Base-by-base conservation (phyloP, 441 rosid genomes). In the Erodium moschatum region DNA sequence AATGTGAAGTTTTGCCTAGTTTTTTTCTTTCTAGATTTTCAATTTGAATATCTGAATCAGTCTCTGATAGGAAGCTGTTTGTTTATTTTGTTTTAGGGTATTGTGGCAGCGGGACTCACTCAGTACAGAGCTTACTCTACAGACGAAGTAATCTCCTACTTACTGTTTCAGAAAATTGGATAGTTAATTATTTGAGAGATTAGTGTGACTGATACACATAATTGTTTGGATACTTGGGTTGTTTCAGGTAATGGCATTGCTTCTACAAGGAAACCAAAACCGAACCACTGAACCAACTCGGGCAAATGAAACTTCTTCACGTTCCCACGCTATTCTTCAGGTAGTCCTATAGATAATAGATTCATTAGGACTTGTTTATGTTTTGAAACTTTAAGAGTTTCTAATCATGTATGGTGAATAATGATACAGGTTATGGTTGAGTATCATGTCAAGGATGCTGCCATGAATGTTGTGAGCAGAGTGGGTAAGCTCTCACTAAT, bases 201-300 rank as follows among this genome's bases (percentile, higher is more conserved):
- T 16, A 62, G 19, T 50, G 58, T 0, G 19, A 50, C 58, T 65
- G 66, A 73, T 66, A 44, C 46, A 40, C 11, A 42, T 8, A 9
- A 1, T 9, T 42, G 48, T 42, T 42, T 63, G 68, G 35, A 69
- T 11, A 4, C 74, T 16, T 35, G 70, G 74, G 63, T 52, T 65
- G 64, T 76, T 69, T 52, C 80, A 92, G 97, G 97, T 90, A 66
- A 90, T 88, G 97, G 86, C 85, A 46, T 76, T 92, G 83, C 97
- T 92, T 68, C 93, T 87, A 78, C 83, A 80, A 76, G 98, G 98
- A 77, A 92, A 92, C 73, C 97, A 86, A 71, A 92, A 84, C 80
- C 85, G 98, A 79, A 92, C 97, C 65, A 92, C 97, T 1, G 98
- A 92, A 81, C 96, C 98, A 19, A 92, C 98, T 67, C 91, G 89